These are phyloP conservation scores for Mycena alexandri DNA, from an alignment of 768 basidiomycete genomes.

Conservation along the genomic window DNA sequence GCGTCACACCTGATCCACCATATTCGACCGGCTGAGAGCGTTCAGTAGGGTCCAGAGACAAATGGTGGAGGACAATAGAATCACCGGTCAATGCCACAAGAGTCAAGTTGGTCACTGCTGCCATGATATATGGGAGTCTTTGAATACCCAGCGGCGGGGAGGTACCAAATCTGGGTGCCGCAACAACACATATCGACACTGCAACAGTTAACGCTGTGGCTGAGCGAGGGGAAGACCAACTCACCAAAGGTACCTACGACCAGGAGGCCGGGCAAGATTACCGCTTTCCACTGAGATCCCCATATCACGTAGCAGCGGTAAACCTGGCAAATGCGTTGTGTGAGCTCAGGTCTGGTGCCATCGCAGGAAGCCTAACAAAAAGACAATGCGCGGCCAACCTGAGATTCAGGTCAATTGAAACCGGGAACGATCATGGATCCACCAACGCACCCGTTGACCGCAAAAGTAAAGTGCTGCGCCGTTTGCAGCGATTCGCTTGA, in stretches of 20 bases:
- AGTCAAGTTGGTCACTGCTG: neutral
- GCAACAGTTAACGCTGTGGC: no score
- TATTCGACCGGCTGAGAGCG: neutral
- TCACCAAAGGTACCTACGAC: neutral
- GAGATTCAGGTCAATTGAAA: neutral
- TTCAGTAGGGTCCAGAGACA: neutral
- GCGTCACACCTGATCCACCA: conserved; percentile 2
- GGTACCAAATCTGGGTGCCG: neutral
- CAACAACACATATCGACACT: no score
- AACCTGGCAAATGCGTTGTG: neutral
- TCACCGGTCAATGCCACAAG: conserved; percentile 1
- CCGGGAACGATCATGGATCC: no score
- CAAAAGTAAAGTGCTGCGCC: no score
- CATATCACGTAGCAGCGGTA: conserved; percentile 7
- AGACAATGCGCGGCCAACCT: neutral
- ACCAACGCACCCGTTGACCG: no score
- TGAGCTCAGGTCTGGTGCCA: neutral
- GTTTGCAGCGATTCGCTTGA: no score
- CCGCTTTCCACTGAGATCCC: neutral
- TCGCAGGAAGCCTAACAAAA: neutral
- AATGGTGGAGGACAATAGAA: neutral
- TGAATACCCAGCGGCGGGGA: neutral
- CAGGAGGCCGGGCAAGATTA: neutral
- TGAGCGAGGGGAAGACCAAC: no score
- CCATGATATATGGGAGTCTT: neutral